Evolutionary conservation across 176 grass and related monocot species (phyloP), one percentile per base, ranked within the genome.

Genomic region (Phoenix dactylifera): DNA sequence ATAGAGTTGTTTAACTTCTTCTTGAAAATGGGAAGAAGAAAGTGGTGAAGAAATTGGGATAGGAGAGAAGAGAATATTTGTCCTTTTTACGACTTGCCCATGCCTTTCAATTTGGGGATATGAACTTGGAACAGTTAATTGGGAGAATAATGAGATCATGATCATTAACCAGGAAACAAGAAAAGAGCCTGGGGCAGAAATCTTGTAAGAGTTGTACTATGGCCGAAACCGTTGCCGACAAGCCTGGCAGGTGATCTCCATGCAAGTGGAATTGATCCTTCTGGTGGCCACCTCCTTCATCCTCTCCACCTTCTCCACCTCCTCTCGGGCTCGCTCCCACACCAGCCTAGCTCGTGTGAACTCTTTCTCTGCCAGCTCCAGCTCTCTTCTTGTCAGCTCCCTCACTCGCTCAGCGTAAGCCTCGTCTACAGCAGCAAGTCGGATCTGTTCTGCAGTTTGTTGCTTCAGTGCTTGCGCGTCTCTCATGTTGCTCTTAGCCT

Each of bases 191-290:
- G 35, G 35, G 12, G 35, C 35, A 44, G 35, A 44, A 44, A 3
- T 44, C 10, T 44, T 44, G 12, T 10, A 44, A 12, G 35, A 44
- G 63, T 24, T 22, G 25, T 23, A 26, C 65, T 87, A 98, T 7
- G 88, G 85, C 20, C 81, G 77, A 76, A 98, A 93, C 62, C 79
- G 67, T 76, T 93, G 94, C 79, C 81, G 85, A 67, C 94, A 98
- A 81, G 88, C 70, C 54, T 89, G 82, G 78, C 94, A 98, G 71
- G 94, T 89, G 84, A 98, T 98, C 84, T 93, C 94, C 28, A 92
- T 66, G 69, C 77, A 80, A 25, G 94, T 63, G 6, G 81, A 55
- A 35, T 71, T 79, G 65, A 82, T 76, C 49, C 86, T 81, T 52
- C 85, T 78, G 18, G 84, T 50, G 1, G 84, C 77, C 59, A 92